Evolutionary conservation across 306 rosid species (phyloP).

Genomic region (Pyrus betulifolia): DNA sequence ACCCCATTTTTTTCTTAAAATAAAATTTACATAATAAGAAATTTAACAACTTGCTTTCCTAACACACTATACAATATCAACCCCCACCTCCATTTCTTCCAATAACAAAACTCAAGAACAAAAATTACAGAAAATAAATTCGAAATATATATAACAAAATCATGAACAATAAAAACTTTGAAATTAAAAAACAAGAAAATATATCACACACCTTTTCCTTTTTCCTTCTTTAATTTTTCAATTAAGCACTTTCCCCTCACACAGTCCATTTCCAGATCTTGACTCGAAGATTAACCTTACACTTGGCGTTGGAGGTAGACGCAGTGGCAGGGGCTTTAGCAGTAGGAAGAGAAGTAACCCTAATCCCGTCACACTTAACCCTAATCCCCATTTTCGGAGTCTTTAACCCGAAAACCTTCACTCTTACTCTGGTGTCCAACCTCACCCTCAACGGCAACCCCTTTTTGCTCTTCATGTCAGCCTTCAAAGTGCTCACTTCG

Average conservation of each 20-base stretch:
- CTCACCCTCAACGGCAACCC: constrained; percentile 54
- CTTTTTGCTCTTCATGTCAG: constrained; percentile 46
- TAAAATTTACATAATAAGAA: background rate
- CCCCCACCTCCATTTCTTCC: background rate
- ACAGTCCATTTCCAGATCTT: constrained; percentile 99
- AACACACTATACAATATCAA: background rate
- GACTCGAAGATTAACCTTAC: constrained; percentile 56
- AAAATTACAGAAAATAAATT: background rate
- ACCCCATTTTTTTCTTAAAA: background rate
- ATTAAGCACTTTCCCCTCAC: constrained; percentile 8
- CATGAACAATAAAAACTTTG: background rate
- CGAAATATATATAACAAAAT: background rate
- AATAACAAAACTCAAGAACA: background rate
- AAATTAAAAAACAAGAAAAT: background rate
- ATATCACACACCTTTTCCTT: constrained; percentile 7
- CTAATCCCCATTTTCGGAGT: constrained; percentile 58
- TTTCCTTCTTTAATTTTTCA: background rate
- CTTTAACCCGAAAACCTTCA: constrained; percentile 50
- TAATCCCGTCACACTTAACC: constrained; percentile 67
- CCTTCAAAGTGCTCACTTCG: constrained; percentile 28
- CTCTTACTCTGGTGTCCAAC: constrained; percentile 67
- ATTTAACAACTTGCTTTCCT: background rate
- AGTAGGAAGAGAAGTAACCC: constrained; percentile 37
- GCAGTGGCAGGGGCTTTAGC: constrained; percentile 70
- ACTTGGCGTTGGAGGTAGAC: constrained; percentile 48